Base-by-base conservation (phyloP, 2,329 filamentous ascomycete genomes). In the Fusarium sublunatum region DNA sequence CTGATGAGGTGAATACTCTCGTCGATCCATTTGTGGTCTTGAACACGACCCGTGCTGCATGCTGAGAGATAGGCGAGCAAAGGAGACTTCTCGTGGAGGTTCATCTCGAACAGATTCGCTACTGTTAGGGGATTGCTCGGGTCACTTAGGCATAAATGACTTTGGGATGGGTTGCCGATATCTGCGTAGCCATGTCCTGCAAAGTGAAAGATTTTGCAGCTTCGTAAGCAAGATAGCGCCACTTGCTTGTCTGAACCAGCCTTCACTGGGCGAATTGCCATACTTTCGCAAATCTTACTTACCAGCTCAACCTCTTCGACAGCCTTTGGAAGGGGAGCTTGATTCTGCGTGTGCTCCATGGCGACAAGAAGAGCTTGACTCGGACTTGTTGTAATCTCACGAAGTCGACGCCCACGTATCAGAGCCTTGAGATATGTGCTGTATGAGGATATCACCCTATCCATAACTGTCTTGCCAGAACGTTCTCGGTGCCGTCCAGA, bases 1-100 rank as follows among this genome's bases (percentile, higher is more conserved):
- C 43, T 43, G 12, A 55, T 55, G 1, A 48, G 32, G 38, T 58
- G 42, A 2, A 55, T 55, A 2, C 50, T 40, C 8, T 58, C 54
- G 5, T 49, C 54, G 1, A 31, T 38, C 12, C 48, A 46, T 1
- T 24, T 36, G 6, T 48, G 36, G 5, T 48, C 34, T 2, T 55
- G 13, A 5, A 55, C 22, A 4, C n/a, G 35, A 0, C 50, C 54
- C 1, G 54, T 55, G 4, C 35, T 25, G 0, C 54, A 58, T 0
- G 54, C 50, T 3, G 50, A 58, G 0, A 55, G 34, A 12, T 58
- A 58, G 0, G 50, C 54, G 0, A 55, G 50, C 3, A 58, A 55
- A 0, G 50, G 54, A 2, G 51, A 29, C 2, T 5, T 32, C 4
- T 44, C 40, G 12, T 26, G n/a, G n/a, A 56, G 22, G 0, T 58